Evolutionary conservation across 2,329 filamentous ascomycete species (phyloP).

Genomic region (Fonsecaea monophora): DNA sequence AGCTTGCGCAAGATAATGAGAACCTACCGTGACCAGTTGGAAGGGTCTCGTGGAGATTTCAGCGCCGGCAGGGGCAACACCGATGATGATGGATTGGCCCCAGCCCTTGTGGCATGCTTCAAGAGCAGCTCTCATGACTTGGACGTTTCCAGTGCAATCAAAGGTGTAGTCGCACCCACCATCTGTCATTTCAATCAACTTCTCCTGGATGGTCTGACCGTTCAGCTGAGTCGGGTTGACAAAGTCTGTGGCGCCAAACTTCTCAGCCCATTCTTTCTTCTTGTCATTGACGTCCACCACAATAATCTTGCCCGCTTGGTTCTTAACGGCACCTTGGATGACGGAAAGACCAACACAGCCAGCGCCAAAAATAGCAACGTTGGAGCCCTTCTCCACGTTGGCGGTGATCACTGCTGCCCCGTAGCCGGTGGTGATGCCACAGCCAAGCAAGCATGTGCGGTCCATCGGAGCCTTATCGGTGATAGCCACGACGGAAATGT

Average conservation of each 20-base stretch:
- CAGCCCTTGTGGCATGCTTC: slow-evolving; percentile 96
- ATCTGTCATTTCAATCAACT: slow-evolving; percentile 96
- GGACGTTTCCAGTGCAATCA: slow-evolving; percentile 97
- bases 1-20: not conserved
- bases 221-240: slow-evolving; percentile 86
- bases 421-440: slow-evolving; percentile 98
- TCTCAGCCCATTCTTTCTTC: slow-evolving; percentile 90
- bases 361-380: slow-evolving; percentile 89
- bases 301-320: slow-evolving; percentile 70
- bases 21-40: slow-evolving; percentile 80
- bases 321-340: slow-evolving; percentile 88
- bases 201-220: slow-evolving; percentile 83
- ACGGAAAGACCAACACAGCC: slow-evolving; percentile 96
- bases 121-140: slow-evolving; percentile 92
- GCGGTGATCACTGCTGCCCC: slow-evolving; percentile 94
- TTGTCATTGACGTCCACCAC: slow-evolving; percentile 80
- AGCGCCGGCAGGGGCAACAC: slow-evolving; percentile 62
- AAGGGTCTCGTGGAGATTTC: slow-evolving; percentile 68
- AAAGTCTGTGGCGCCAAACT: slow-evolving; percentile 96
- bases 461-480: slow-evolving; percentile 92
- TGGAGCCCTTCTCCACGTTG: slow-evolving; percentile 86
- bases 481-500: slow-evolving; percentile 96
- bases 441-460: slow-evolving; percentile 92
- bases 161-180: slow-evolving; percentile 99
- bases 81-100: slow-evolving; percentile 97